Evolutionary conservation across 352 stramenopile species (phyloP).

Genomic region (Discostella stelligera): DNA sequence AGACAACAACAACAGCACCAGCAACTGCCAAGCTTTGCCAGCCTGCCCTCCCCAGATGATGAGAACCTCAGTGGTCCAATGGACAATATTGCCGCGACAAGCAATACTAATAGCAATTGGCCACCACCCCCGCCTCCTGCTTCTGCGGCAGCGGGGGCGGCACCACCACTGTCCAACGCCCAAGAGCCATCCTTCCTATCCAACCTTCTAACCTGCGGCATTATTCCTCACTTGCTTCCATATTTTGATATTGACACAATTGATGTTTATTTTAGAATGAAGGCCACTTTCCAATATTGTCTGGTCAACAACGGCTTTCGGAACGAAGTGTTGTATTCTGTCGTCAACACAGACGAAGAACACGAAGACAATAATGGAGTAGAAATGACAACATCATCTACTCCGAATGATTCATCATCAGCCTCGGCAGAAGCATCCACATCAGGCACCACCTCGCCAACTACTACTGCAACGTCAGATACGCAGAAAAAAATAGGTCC

Average conservation of each 20-base stretch:
- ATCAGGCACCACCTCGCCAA: neutral
- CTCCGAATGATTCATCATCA: neutral
- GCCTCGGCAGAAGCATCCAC: slow-evolving; percentile 1
- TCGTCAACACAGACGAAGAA: neutral
- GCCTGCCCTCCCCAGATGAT: neutral
- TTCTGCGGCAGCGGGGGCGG: neutral
- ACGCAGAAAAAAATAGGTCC: slow-evolving; percentile 62
- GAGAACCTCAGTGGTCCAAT: neutral
- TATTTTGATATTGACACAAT: slow-evolving; percentile 80
- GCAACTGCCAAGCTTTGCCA: neutral
- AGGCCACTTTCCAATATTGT: slow-evolving; percentile 53
- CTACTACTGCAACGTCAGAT: neutral
- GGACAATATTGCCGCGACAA: neutral
- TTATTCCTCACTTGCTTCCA: slow-evolving; percentile 25
- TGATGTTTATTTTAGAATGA: slow-evolving; percentile 59
- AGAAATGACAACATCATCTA: neutral
- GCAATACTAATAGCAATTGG: neutral
- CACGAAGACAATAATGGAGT: neutral
- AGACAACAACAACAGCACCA: slow-evolving; percentile 25
- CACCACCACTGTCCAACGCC: neutral
- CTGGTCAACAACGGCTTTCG: slow-evolving; percentile 66
- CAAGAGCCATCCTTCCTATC: slow-evolving; percentile 24
- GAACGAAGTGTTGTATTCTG: slow-evolving; percentile 57
- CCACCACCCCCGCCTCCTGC: neutral
- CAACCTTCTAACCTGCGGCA: slow-evolving; percentile 24